Conservation (phyloP, 2,329 filamentous ascomycete genomes). For the Penicillium sp. region DNA sequence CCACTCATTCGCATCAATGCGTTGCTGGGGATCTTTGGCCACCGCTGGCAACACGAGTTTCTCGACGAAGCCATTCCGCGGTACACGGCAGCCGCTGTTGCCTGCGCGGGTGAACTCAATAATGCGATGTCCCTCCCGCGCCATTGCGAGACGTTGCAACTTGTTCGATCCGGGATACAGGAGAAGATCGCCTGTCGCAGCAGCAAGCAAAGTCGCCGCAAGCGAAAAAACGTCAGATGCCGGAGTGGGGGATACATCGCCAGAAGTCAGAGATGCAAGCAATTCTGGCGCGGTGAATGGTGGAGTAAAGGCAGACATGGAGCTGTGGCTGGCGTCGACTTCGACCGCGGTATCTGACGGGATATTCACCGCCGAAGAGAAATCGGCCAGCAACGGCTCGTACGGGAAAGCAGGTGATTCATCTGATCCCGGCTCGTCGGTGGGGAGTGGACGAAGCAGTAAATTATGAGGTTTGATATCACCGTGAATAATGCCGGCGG, state of each 20-base stretch:
- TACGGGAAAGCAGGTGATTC: constrained; percentile 28
- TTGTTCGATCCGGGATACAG: constrained; percentile 38
- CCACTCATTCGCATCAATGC: constrained; percentile 33
- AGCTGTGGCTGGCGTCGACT: constrained; percentile 14
- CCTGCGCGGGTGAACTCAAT: constrained; percentile 39
- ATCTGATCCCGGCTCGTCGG: constrained; percentile 6
- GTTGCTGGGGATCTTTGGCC: constrained; percentile 33
- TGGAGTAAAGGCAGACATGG: constrained; percentile 40
- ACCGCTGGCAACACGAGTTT: constrained; percentile 36
- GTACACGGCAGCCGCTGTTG: constrained; percentile 35
- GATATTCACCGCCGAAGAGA: constrained; percentile 38
- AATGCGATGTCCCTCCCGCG: constrained; percentile 41
- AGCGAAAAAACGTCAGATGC: constrained; percentile 45
- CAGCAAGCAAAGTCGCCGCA: constrained; percentile 42
- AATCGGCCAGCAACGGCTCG: constrained; percentile 42
- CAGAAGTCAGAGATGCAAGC: constrained; percentile 33
- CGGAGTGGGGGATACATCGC: constrained; percentile 31
- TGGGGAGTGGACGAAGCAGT: constrained; percentile 30
- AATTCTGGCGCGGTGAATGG: constrained; percentile 45
- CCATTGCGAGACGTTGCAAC: constrained; percentile 41
- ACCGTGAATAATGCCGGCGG: constrained; percentile 41
- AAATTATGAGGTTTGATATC: constrained; percentile 47
- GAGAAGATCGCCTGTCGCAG: constrained; percentile 43
- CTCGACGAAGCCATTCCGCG: constrained; percentile 39
- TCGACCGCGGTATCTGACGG: constrained; percentile 4